phyloP scores from a whole-genome alignment of 2,329 filamentous ascomycete genomes.

The Lachnellula occidentalis region DNA sequence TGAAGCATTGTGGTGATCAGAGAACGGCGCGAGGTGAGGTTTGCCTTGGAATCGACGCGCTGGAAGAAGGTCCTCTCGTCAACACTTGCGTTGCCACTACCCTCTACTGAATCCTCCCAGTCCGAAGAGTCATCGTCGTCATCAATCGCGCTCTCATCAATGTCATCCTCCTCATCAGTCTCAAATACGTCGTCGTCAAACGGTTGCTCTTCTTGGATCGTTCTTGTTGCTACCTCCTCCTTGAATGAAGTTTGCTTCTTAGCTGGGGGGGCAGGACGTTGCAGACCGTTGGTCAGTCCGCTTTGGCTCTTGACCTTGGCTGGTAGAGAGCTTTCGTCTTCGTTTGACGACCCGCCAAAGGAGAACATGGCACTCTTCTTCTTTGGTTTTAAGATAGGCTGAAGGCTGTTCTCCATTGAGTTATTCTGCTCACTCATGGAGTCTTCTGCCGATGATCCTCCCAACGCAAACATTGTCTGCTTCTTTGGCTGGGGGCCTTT shows the following conservation, averaged over 20 bases:
- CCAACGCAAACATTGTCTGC: conserved; percentile 47
- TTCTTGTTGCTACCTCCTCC: conserved; percentile 65
- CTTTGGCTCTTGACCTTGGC: conserved; percentile 43
- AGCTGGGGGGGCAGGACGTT: conserved; percentile 36
- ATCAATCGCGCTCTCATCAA: conserved; percentile 79
- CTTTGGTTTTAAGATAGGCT: conserved; percentile 17
- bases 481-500: conserved; percentile 57
- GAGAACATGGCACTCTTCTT: conserved; percentile 63
- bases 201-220: conserved; percentile 53
- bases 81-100: conserved; percentile 76
- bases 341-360: conserved; percentile 76
- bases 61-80: conserved; percentile 80
- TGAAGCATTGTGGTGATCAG: conserved; percentile 86
- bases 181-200: conserved; percentile 52
- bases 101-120: conserved; percentile 65
- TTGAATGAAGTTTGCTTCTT: conserved; percentile 83
- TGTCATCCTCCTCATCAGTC: conserved; percentile 59
- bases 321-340: conserved; percentile 71
- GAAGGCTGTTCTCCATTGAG: conserved; percentile 23
- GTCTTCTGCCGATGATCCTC: conserved; percentile 34
- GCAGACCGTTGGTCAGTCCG: conserved; percentile 48
- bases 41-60: conserved; percentile 81
- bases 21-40: conserved; percentile 79
- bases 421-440: conserved; percentile 30
- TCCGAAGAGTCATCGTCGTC: conserved; percentile 57